Conservation (phyloP, 768 basidiomycete genomes). For the Trametes cinnabarina region DNA sequence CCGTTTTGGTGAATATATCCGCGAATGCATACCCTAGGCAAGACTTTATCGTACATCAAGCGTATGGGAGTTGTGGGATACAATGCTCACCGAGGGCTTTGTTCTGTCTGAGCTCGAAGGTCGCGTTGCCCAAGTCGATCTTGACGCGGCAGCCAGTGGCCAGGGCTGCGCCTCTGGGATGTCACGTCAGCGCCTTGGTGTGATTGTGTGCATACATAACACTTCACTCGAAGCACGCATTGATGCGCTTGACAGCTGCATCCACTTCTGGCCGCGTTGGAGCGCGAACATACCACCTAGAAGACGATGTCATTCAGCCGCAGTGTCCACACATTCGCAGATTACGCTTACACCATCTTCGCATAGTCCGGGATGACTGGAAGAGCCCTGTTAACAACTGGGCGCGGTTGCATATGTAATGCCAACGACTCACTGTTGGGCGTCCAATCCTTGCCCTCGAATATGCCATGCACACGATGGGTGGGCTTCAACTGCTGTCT, state of each 20-base stretch:
- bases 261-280: conserved; percentile 62
- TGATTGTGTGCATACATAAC: too few species aligned
- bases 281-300: conserved; percentile 71
- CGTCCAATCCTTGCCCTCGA: conserved; percentile 74
- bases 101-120: conserved; percentile 67
- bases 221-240: conserved; percentile 78
- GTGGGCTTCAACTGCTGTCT: conserved; percentile 81
- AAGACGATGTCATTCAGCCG: background rate
- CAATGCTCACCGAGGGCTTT: conserved; percentile 47
- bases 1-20: conserved; percentile 56
- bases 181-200: too few species aligned
- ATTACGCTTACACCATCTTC: conserved; percentile 54
- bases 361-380: conserved; percentile 83
- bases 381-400: too few species aligned
- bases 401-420: too few species aligned
- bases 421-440: conserved; percentile 56
- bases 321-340: too few species aligned
- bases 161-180: conserved; percentile 58
- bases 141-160: conserved; percentile 63
- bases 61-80: background rate
- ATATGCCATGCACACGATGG: conserved; percentile 77
- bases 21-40: conserved; percentile 61
- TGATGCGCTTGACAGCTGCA: conserved; percentile 55
- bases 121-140: conserved; percentile 35
- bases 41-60: background rate